Conservation (phyloP, 768 basidiomycete genomes). For the Pisolithus microcarpus region DNA sequence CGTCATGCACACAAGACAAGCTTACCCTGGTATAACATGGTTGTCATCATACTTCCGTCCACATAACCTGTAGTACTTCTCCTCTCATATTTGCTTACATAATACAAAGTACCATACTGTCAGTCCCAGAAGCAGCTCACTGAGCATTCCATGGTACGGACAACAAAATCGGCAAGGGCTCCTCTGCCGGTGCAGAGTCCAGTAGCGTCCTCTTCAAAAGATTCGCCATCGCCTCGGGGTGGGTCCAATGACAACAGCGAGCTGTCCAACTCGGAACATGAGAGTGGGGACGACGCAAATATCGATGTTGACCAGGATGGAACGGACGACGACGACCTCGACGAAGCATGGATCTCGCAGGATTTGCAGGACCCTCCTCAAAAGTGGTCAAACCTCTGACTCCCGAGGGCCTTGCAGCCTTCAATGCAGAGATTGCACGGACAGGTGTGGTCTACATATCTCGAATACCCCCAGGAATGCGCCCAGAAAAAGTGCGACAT, state of each 20-base stretch:
- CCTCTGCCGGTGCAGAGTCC: no score
- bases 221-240: no score
- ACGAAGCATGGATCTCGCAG: slow-evolving; percentile 49
- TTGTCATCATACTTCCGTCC: no score
- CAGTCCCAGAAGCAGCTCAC: no score
- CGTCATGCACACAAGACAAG: no score
- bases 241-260: not conserved
- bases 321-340: not conserved
- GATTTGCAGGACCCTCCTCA: slow-evolving; percentile 45
- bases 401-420: slow-evolving; percentile 66
- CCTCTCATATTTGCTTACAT: no score
- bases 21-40: no score
- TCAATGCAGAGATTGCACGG: slow-evolving; percentile 62
- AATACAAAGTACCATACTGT: no score
- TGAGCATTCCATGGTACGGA: no score
- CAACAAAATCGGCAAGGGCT: no score
- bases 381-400: slow-evolving; percentile 69
- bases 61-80: no score
- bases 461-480: slow-evolving; percentile 96
- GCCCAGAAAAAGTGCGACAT: slow-evolving; percentile 90
- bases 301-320: not conserved
- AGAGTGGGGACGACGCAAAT: not conserved
- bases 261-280: not conserved
- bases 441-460: slow-evolving; percentile 93
- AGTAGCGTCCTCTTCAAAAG: no score